Conservation (phyloP, 495 filamentous ascomycete species). For the Xylaria bambusicola region DNA sequence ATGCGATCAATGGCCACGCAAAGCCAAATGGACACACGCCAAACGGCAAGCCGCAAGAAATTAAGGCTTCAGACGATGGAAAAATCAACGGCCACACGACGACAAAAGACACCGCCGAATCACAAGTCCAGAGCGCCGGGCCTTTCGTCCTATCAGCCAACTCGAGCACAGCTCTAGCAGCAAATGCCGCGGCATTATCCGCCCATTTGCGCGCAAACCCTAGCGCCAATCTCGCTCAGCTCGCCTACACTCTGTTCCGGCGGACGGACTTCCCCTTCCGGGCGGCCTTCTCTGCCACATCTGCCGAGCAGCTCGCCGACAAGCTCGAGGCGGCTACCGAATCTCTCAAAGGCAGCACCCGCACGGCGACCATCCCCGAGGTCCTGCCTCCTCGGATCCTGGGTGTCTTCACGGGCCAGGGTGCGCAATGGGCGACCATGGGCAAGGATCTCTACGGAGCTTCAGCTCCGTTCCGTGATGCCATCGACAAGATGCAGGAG, state of each 20-base stretch:
- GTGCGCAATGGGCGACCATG: conserved; percentile 47
- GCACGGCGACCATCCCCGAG: not conserved
- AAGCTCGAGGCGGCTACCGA: not conserved
- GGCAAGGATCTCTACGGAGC: conserved; percentile 44
- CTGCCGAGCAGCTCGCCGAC: not conserved
- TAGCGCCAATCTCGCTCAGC: not conserved
- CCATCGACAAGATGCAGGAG: conserved; percentile 46
- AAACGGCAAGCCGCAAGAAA: too few relatives aligned
- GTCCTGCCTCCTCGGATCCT: conserved; percentile 14
- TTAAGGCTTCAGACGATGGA: too few relatives aligned
- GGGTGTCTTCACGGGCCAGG: conserved; percentile 30
- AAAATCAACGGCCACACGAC: too few relatives aligned
- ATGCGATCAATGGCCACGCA: not conserved
- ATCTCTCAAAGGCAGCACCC: not conserved
- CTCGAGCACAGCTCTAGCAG: not conserved
- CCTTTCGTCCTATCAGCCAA: not conserved
- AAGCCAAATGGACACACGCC: too few relatives aligned
- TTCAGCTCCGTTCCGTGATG: conserved; percentile 36
- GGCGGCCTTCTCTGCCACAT: not conserved
- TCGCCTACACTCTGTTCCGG: not conserved
- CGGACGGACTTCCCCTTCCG: not conserved
- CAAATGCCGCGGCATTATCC: not conserved
- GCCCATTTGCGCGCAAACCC: not conserved
- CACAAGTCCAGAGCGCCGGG: not conserved
- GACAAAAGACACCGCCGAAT: not conserved